Conservation (phyloP, 176 grass and related monocot genomes). For the Poa pratensis region DNA sequence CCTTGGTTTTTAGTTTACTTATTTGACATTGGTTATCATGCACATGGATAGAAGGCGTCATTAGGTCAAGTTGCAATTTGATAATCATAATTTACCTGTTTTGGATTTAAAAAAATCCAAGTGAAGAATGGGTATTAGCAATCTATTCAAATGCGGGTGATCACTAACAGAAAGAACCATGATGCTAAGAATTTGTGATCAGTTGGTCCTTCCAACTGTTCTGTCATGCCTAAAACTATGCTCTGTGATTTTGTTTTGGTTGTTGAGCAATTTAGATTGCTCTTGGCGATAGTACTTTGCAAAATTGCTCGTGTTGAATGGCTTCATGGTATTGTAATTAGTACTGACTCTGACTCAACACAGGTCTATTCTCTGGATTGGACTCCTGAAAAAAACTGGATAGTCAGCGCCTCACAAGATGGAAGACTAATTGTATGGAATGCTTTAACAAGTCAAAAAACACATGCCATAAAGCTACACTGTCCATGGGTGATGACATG, state of each 20-base stretch:
- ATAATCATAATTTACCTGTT: background rate
- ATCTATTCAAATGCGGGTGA: background rate
- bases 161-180: background rate
- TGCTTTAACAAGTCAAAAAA: slow-evolving; percentile 98
- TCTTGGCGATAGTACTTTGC: background rate
- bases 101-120: background rate
- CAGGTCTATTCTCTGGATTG: slow-evolving; percentile 99
- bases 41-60: background rate
- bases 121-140: background rate
- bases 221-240: slow-evolving; percentile 10
- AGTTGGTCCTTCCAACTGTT: slow-evolving; percentile 6
- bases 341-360: slow-evolving; percentile 29
- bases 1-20: background rate
- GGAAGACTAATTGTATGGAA: slow-evolving; percentile 98
- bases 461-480: slow-evolving; percentile 95
- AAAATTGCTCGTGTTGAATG: background rate
- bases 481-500: slow-evolving; percentile 98
- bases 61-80: slow-evolving; percentile 1
- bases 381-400: slow-evolving; percentile 97
- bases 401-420: slow-evolving; percentile 94
- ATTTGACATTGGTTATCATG: background rate
- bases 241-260: background rate
- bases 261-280: slow-evolving; percentile 15
- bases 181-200: background rate
- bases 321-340: slow-evolving; percentile 34